Percentiles rank a stretch among this genome's conserved stretches.
Conservation (phyloP, 768 basidiomycete species). For the Psilocybe subaeruginosa region DNA sequence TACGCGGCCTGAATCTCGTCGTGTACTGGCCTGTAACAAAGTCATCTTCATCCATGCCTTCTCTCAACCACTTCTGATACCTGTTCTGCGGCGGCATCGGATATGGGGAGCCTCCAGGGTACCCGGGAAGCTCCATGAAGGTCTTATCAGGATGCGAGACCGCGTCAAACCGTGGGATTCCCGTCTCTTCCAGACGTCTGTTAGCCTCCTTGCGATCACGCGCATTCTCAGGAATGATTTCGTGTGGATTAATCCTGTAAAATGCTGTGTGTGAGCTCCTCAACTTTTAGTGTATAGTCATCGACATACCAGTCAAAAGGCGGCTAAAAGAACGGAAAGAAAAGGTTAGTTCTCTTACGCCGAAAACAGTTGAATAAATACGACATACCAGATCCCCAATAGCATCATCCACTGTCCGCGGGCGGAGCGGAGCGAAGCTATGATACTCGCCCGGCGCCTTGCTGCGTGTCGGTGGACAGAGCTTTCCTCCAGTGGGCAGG, state of each 20-base stretch:
- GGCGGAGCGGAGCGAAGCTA: slow-evolving; percentile 61
- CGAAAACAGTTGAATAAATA: slow-evolving; percentile 4
- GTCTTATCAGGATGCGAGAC: slow-evolving; percentile 10
- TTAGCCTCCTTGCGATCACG: slow-evolving; percentile 35
- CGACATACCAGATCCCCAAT: slow-evolving; percentile 66
- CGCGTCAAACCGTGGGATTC: slow-evolving; percentile 52
- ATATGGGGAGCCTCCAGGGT: slow-evolving; percentile 44
- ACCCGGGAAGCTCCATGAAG: slow-evolving; percentile 45
- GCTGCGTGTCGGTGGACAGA: slow-evolving; percentile 48
- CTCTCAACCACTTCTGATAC: slow-evolving; percentile 39
- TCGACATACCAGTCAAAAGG: slow-evolving; percentile 21
- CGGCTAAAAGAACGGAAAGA: background rate
- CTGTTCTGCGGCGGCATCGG: slow-evolving; percentile 45
- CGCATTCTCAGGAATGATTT: slow-evolving; percentile 33
- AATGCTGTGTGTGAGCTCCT: no score
- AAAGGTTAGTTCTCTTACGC: no score
- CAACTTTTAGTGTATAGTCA: no score
- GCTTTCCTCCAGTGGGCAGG: slow-evolving; percentile 45
- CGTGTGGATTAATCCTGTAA: slow-evolving; percentile 53
- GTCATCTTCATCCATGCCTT: slow-evolving; percentile 21
- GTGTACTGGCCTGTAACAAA: slow-evolving; percentile 63
- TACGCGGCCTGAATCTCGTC: slow-evolving; percentile 32
- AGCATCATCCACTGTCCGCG: slow-evolving; percentile 66
- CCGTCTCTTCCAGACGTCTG: slow-evolving; percentile 36
- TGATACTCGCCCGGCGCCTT: slow-evolving; percentile 39